Percentiles rank a stretch among this genome's conserved stretches.
Evolutionary conservation across 495 filamentous ascomycete species (phyloP).

Genomic region (Zalerion maritima): DNA sequence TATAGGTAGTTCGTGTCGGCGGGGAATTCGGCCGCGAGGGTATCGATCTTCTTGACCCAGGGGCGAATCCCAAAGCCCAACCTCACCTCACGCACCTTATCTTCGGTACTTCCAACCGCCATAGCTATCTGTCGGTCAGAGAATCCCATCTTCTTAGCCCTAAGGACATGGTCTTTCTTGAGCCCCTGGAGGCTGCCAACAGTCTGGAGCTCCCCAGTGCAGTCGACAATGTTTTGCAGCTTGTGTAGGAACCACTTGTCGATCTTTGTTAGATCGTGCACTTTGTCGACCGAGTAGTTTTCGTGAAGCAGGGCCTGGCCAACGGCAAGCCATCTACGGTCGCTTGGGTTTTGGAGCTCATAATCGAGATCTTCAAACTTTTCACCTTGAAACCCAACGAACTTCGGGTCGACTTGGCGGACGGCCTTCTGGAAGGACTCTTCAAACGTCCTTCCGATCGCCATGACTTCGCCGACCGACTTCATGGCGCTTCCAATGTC

Average conservation of each 20-base stretch:
- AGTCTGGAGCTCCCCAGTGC: slow-evolving; percentile 70
- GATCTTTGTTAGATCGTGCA: slow-evolving; percentile 93
- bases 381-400: slow-evolving; percentile 85
- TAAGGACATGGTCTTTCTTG: slow-evolving; percentile 71
- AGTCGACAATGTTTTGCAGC: slow-evolving; percentile 89
- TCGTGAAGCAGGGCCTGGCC: slow-evolving; percentile 97
- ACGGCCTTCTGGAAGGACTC: slow-evolving; percentile 99
- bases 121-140: slow-evolving; percentile 88
- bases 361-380: slow-evolving; percentile 89
- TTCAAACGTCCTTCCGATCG: slow-evolving; percentile 94
- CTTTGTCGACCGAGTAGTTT: slow-evolving; percentile 74
- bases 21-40: slow-evolving; percentile 94
- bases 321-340: slow-evolving; percentile 91
- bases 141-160: slow-evolving; percentile 95
- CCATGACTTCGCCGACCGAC: slow-evolving; percentile 98
- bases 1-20: slow-evolving; percentile 94
- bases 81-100: slow-evolving; percentile 73
- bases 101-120: slow-evolving; percentile 72
- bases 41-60: slow-evolving; percentile 97
- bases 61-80: slow-evolving; percentile 73
- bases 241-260: slow-evolving; percentile 97
- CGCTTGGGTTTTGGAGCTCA: slow-evolving; percentile 77
- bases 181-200: slow-evolving; percentile 76
- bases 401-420: slow-evolving; percentile 85
- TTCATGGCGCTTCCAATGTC: slow-evolving; percentile 98